Percentiles rank a stretch among this genome's conserved stretches.
phyloP scores from a whole-genome alignment of 2,329 filamentous ascomycete species.

The Neopestalotiopsis rosae region DNA sequence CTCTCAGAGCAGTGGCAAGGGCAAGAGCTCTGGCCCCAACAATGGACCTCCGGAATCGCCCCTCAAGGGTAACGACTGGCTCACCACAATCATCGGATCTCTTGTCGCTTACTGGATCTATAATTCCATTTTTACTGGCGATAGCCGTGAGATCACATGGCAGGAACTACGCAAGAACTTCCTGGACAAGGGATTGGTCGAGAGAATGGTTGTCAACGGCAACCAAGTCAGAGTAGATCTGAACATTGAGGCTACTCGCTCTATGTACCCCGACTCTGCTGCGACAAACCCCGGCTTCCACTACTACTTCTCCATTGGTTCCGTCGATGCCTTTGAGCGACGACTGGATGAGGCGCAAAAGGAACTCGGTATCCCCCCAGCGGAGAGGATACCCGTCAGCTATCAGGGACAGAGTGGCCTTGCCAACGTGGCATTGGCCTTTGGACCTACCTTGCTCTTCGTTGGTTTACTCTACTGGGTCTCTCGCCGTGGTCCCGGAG shows the following conservation, averaged over 20 bases:
- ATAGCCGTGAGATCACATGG: slow-evolving; percentile 85
- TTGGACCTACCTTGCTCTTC: slow-evolving; percentile 86
- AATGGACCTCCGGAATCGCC: slow-evolving; percentile 18
- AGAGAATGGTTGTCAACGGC: slow-evolving; percentile 85
- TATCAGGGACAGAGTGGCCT: slow-evolving; percentile 80
- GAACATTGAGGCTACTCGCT: slow-evolving; percentile 73
- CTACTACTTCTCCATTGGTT: slow-evolving; percentile 96
- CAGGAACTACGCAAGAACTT: slow-evolving; percentile 95
- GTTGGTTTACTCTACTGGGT: slow-evolving; percentile 84
- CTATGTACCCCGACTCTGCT: slow-evolving; percentile 77
- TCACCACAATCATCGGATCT: slow-evolving; percentile 59
- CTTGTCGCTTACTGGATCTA: slow-evolving; percentile 50
- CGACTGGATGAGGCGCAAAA: slow-evolving; percentile 86
- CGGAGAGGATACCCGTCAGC: slow-evolving; percentile 91
- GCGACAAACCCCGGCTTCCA: slow-evolving; percentile 72
- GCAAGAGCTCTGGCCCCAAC: neutral
- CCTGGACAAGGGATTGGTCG: slow-evolving; percentile 92
- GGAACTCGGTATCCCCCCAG: slow-evolving; percentile 82
- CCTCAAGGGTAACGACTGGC: slow-evolving; percentile 35
- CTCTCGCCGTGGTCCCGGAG: slow-evolving; percentile 70
- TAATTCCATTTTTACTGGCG: slow-evolving; percentile 48
- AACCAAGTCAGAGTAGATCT: slow-evolving; percentile 81
- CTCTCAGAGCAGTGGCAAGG: slow-evolving; percentile 16
- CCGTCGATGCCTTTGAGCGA: slow-evolving; percentile 89
- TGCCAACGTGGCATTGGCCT: slow-evolving; percentile 74